Evolutionary conservation across 495 filamentous ascomycete species (phyloP), one percentile per base, ranked within the genome.

Genomic region (Saxophila tyrrhenica): DNA sequence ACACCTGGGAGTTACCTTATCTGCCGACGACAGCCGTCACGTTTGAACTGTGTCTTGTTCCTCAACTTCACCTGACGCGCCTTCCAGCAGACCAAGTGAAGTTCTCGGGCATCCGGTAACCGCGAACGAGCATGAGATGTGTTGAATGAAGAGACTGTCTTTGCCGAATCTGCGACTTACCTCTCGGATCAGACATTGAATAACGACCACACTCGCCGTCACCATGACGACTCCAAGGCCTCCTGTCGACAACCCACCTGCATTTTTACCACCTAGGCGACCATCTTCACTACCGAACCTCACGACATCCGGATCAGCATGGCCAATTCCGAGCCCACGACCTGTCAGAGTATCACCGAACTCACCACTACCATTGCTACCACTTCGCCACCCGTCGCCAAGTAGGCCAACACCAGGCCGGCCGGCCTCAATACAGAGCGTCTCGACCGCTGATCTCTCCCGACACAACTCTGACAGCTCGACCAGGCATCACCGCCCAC

Each of bases 251-350:
- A 24, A 35, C 39, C 42, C 42, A 17, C 32, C 53, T 7, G 17
- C 24, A 23, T 48, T 49, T 21, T 42, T 54, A 48, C 41, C 39
- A 16, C 35, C 44, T 5, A 42, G 39, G 19, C n/a, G 51, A 10
- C 50, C 51, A 16, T 2, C 19, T 1, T 59, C 56, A 20, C 41
- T 59, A 35, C 56, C 56, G 2, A 38, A 54, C 22, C 25, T 59
- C 1, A 19, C 22, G 2, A 32, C 15, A 23, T 23, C 19, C 19
- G 48, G 44, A 15, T 49, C 21, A 17, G 29, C 41, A 44, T 21
- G 35, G 35, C 35, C 8, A 16, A 39, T 9, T n/a, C n/a, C n/a
- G n/a, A n/a, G n/a, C n/a, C n/a, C n/a, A 35, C 29, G 29, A 35
- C 29, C 41, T 8, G 41, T n/a, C 41, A 21, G 3, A 7, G 8